phyloP scores from a whole-genome alignment of 768 basidiomycete species.

The Daedaleopsis sinensis region DNA sequence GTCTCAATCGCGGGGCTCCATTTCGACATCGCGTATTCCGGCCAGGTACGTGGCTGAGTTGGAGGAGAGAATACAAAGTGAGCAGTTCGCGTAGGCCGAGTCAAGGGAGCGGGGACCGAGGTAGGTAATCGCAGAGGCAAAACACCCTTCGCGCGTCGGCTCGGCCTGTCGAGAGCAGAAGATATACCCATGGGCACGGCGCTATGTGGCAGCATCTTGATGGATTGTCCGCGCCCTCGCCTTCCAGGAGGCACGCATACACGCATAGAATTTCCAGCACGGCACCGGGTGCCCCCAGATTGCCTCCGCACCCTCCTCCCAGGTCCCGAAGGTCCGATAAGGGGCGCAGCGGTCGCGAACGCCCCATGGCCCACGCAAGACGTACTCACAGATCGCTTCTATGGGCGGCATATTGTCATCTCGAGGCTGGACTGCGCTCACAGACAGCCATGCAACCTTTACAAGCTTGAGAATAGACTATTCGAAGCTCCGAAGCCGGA shows the following conservation, averaged over 20 bases:
- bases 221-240: not conserved
- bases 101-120: not conserved
- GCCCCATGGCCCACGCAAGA: not conserved
- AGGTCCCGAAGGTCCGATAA: not conserved
- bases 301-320: not conserved
- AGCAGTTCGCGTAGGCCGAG: not conserved
- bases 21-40: not conserved
- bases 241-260: not conserved
- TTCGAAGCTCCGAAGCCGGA: not conserved
- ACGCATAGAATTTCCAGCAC: not conserved
- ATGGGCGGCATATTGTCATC: not conserved
- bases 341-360: conserved; percentile 1
- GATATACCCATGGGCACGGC: not conserved
- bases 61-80: too few relatives aligned
- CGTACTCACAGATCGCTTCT: not conserved
- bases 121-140: conserved; percentile 4
- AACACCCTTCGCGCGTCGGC: not conserved
- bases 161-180: not conserved
- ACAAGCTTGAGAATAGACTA: not conserved
- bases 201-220: not conserved
- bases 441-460: not conserved
- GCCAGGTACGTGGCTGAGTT: too few relatives aligned
- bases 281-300: not conserved
- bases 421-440: not conserved
- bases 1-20: not conserved